Conservation (phyloP, 768 basidiomycete genomes). For the Hypsizygus marmoreus region DNA sequence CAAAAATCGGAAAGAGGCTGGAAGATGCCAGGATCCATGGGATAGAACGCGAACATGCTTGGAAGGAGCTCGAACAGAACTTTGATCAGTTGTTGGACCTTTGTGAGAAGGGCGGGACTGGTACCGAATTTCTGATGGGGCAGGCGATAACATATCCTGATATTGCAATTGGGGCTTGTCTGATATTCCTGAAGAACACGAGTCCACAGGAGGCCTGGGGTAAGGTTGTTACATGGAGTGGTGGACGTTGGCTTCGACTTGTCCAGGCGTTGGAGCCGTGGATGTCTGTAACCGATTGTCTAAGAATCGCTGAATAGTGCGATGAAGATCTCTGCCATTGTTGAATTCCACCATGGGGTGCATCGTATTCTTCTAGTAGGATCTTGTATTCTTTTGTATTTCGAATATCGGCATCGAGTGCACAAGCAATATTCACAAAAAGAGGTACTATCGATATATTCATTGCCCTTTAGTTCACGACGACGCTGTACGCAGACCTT, state of each 20-base stretch:
- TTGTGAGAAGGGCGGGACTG: constrained; percentile 11
- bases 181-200: constrained; percentile 22
- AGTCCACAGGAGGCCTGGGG: constrained; percentile 29
- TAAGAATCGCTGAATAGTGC: too few relatives aligned
- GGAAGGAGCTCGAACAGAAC: constrained; percentile 20
- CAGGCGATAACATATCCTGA: constrained; percentile 24
- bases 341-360: too few relatives aligned
- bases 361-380: too few relatives aligned
- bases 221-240: constrained; percentile 25
- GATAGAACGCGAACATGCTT: constrained; percentile 22
- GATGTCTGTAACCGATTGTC: too few relatives aligned
- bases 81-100: constrained; percentile 14
- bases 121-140: constrained; percentile 22
- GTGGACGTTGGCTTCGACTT: constrained; percentile 27
- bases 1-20: constrained; percentile 17
- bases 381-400: too few relatives aligned
- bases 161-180: constrained; percentile 24
- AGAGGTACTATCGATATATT: background rate
- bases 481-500: constrained; percentile 48
- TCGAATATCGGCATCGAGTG: too few relatives aligned
- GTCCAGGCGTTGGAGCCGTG: constrained; percentile 20
- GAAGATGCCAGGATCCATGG: constrained; percentile 24
- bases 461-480: constrained; percentile 37
- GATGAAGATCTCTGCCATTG: too few relatives aligned
- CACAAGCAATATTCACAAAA: too few relatives aligned